phyloP scores from a whole-genome alignment of 352 stramenopile genomes.

The Pythium oligandrum region DNA sequence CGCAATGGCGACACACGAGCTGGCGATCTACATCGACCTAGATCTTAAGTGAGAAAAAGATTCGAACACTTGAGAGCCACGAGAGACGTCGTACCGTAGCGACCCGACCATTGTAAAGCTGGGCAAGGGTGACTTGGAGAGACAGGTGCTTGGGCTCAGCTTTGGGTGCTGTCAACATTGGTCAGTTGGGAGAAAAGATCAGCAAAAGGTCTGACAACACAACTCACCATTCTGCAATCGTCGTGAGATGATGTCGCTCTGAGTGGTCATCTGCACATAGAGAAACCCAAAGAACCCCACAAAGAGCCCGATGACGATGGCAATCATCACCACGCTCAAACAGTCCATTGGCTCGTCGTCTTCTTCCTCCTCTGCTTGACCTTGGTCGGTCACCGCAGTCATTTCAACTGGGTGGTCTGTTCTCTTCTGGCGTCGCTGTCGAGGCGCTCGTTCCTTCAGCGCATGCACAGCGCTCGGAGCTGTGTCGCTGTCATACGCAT shows the following conservation, averaged over 20 bases:
- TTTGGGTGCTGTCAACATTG: slow-evolving; percentile 17
- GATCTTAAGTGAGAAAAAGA: background rate
- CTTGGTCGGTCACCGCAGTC: background rate
- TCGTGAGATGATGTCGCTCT: slow-evolving; percentile 9
- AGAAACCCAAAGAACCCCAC: slow-evolving; percentile 16
- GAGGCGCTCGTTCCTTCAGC: background rate
- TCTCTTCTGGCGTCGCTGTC: too few species aligned
- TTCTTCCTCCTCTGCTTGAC: background rate
- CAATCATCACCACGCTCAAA: too few species aligned
- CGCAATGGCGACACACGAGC: slow-evolving; percentile 37
- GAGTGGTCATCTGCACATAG: slow-evolving; percentile 11
- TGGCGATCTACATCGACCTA: slow-evolving; percentile 23
- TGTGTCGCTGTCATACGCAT: slow-evolving; percentile 1
- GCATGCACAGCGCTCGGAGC: slow-evolving; percentile 4
- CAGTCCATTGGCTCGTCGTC: background rate
- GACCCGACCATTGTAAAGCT: slow-evolving; percentile 29
- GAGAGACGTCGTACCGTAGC: slow-evolving; percentile 11
- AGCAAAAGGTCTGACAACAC: background rate
- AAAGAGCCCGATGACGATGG: slow-evolving; percentile 10
- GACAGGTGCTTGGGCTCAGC: slow-evolving; percentile 28
- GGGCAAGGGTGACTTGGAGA: slow-evolving; percentile 27
- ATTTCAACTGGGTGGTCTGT: background rate
- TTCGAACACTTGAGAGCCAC: too few species aligned
- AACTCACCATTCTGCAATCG: slow-evolving; percentile 12
- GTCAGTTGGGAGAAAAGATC: background rate